Evolutionary conservation across 2,329 filamentous ascomycete genomes (phyloP).

Genomic region (Bipolaris victoriae): DNA sequence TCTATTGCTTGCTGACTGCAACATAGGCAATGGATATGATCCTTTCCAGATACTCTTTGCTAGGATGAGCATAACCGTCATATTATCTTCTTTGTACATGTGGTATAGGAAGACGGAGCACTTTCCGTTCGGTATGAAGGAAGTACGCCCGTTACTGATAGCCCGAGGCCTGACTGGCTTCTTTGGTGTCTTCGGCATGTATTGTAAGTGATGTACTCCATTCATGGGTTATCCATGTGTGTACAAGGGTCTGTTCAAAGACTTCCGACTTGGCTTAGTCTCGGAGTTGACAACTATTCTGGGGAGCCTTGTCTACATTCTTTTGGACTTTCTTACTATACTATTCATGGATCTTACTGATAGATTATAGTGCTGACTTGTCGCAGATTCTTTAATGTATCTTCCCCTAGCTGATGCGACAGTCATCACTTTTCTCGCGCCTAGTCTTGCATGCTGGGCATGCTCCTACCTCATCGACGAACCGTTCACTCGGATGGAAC

Average conservation of each 20-base stretch:
- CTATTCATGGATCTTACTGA: background rate
- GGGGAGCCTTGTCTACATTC: background rate
- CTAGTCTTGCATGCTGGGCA: slow-evolving; percentile 77
- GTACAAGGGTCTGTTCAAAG: slow-evolving; percentile 10
- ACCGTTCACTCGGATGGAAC: slow-evolving; percentile 77
- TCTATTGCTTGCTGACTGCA: background rate
- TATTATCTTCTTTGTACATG: slow-evolving; percentile 75
- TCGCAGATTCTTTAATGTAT: slow-evolving; percentile 69
- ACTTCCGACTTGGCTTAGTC: background rate
- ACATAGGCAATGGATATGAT: slow-evolving; percentile 68
- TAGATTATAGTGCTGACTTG: slow-evolving; percentile 29
- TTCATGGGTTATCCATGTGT: slow-evolving; percentile 23
- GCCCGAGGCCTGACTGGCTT: slow-evolving; percentile 73
- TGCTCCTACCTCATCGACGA: slow-evolving; percentile 79
- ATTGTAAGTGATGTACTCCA: slow-evolving; percentile 56
- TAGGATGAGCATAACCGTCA: slow-evolving; percentile 75
- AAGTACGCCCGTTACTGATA: slow-evolving; percentile 71
- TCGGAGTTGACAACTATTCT: background rate
- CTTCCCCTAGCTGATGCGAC: slow-evolving; percentile 86
- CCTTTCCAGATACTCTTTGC: slow-evolving; percentile 80
- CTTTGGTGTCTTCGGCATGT: slow-evolving; percentile 80
- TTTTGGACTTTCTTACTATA: slow-evolving; percentile 2
- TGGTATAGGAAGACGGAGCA: slow-evolving; percentile 70
- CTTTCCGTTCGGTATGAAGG: slow-evolving; percentile 71
- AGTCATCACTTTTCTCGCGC: slow-evolving; percentile 85